These are phyloP conservation scores for Calonectria montana DNA, from an alignment of 2,329 filamentous ascomycete genomes.

Conservation along the genomic window DNA sequence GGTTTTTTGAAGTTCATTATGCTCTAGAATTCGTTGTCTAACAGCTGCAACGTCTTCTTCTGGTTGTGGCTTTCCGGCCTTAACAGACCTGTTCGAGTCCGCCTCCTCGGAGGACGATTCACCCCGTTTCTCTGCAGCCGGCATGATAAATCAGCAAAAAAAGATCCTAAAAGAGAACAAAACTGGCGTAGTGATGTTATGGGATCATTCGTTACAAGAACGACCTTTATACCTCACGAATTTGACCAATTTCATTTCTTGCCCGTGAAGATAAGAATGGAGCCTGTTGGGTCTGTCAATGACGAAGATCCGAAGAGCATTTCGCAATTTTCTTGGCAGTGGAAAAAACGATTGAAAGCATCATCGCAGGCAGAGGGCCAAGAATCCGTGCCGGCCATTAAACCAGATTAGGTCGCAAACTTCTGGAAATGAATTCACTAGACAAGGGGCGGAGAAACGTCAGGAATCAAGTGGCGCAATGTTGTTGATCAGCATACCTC, in stretches of 20 bases:
- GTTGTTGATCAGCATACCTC: not conserved
- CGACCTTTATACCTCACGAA: not conserved
- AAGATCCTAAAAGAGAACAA: not conserved
- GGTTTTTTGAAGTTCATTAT: slow-evolving; percentile 28
- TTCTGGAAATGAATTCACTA: not conserved
- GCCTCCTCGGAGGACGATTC: slow-evolving; percentile 15
- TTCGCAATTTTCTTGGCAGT: slow-evolving; percentile 3
- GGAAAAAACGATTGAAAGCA: not conserved
- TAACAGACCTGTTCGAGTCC: not conserved
- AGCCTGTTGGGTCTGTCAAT: not conserved
- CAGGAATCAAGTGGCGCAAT: not conserved
- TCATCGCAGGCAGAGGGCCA: not conserved
- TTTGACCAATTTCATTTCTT: not conserved
- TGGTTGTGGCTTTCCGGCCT: not conserved
- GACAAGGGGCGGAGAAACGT: not conserved
- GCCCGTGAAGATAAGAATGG: no score
- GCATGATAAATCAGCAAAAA: not conserved
- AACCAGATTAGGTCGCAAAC: not conserved
- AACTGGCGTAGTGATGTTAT: not conserved
- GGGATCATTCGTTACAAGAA: not conserved
- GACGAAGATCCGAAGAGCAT: not conserved
- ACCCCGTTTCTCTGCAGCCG: not conserved
- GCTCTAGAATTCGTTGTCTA: slow-evolving; percentile 22
- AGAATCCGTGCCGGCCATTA: not conserved
- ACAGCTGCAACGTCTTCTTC: slow-evolving; percentile 15